Evolutionary conservation across 257 asterid genomes (phyloP).

Genomic region (Leptodermis oblonga): DNA sequence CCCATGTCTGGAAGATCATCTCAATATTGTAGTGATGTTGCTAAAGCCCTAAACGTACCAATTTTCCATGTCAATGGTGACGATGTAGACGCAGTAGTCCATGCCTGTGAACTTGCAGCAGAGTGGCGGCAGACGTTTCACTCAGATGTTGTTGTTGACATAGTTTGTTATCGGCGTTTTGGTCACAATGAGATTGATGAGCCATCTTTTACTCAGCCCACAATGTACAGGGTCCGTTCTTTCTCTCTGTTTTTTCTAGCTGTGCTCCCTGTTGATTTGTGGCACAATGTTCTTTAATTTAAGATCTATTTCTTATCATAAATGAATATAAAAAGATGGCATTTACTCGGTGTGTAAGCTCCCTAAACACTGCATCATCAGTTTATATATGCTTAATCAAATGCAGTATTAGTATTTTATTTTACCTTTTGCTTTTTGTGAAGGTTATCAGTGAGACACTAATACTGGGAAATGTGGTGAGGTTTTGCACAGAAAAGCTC

Average conservation of each 20-base stretch:
- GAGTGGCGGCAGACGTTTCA: conserved; percentile 98
- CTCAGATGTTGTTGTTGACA: conserved; percentile 92
- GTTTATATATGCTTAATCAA: too few relatives aligned
- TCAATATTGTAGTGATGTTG: conserved; percentile 95
- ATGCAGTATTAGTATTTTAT: too few relatives aligned
- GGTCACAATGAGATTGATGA: conserved; percentile 98
- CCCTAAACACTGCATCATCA: too few relatives aligned
- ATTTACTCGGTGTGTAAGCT: too few relatives aligned
- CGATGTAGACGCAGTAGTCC: conserved; percentile 92
- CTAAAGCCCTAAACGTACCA: conserved; percentile 89
- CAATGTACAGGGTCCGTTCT: conserved; percentile 75
- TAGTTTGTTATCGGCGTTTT: conserved; percentile 88
- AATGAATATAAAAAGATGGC: too few relatives aligned
- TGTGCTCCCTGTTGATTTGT: conserved; percentile 1
- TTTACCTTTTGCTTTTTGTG: too few relatives aligned
- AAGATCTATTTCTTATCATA: background rate
- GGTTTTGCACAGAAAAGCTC: too few relatives aligned
- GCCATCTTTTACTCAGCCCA: conserved; percentile 93
- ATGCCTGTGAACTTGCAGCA: conserved; percentile 94
- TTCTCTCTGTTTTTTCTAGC: background rate
- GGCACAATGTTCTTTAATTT: background rate
- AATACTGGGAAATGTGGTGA: too few relatives aligned
- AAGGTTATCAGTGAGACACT: too few relatives aligned
- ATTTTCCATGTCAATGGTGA: conserved; percentile 97
- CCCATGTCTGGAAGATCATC: conserved; percentile 93